Conservation (phyloP, 148 eudicot genomes). For the Beta vulgaris region DNA sequence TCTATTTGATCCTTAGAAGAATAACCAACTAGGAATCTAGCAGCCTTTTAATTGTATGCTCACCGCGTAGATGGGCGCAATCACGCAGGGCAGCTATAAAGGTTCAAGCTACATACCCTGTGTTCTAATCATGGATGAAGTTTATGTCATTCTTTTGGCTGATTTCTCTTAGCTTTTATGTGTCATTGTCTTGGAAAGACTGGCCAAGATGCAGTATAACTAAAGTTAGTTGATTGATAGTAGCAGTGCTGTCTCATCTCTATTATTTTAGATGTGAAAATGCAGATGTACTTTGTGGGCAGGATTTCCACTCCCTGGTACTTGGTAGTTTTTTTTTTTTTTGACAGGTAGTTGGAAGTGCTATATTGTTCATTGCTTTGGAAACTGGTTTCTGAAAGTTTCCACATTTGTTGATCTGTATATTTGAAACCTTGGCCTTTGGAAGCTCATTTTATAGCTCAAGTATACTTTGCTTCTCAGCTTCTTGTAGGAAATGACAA, state of each 20-base stretch:
- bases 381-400: not conserved
- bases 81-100: not conserved
- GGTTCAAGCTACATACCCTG: not conserved
- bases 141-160: not conserved
- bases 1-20: not conserved
- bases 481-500: not conserved
- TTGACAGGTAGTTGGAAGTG: conserved; percentile 3
- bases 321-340: not conserved
- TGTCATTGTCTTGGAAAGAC: not conserved
- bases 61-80: no score
- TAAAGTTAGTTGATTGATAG: not conserved
- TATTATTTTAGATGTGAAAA: no score
- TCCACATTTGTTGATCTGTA: not conserved
- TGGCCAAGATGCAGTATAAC: not conserved
- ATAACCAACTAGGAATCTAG: not conserved
- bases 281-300: not conserved
- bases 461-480: not conserved
- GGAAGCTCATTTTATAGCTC: not conserved
- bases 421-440: not conserved
- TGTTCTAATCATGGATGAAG: not conserved
- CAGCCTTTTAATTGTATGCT: not conserved
- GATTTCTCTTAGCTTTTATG: not conserved
- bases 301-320: not conserved
- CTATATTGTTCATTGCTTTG: not conserved
- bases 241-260: no score